Conservation (phyloP, 2,329 filamentous ascomycete genomes). For the Stagonosporopsis tanaceti region DNA sequence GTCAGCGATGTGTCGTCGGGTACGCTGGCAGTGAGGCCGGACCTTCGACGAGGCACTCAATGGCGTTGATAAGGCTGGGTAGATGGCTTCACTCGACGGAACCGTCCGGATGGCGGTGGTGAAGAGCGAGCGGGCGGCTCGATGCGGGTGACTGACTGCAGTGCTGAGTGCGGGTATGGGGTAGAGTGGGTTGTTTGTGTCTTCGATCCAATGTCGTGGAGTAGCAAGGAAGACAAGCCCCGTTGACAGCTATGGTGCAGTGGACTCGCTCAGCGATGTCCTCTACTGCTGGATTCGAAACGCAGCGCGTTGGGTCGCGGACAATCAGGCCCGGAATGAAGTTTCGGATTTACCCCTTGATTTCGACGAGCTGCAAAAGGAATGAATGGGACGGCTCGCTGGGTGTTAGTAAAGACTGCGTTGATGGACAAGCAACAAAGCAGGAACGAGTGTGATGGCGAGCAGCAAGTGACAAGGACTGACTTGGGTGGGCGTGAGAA, state of each 20-base stretch:
- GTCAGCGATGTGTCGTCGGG: slow-evolving; percentile 26
- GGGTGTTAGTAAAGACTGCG: slow-evolving; percentile 4
- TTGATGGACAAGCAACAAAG: slow-evolving; percentile 11
- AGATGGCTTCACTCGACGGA: slow-evolving; percentile 9
- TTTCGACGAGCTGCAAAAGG: slow-evolving; percentile 38
- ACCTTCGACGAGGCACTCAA: slow-evolving; percentile 36
- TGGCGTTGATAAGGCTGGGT: slow-evolving; percentile 15
- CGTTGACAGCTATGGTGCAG: slow-evolving; percentile 29
- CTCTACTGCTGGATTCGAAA: slow-evolving; percentile 45
- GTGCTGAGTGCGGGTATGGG: slow-evolving; percentile 10
- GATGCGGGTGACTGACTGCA: slow-evolving; percentile 13
- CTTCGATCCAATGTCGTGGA: slow-evolving; percentile 17
- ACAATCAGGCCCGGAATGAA: slow-evolving; percentile 44
- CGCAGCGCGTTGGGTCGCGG: slow-evolving; percentile 46
- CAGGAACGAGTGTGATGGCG: slow-evolving; percentile 40
- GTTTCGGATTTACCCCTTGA: slow-evolving; percentile 37
- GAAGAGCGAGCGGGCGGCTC: slow-evolving; percentile 13
- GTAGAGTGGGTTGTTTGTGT: slow-evolving; percentile 19
- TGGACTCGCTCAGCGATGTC: slow-evolving; percentile 48
- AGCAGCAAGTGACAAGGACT: slow-evolving; percentile 33
- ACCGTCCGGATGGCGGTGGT: slow-evolving; percentile 19
- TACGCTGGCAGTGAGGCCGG: slow-evolving; percentile 20
- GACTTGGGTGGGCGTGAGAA: slow-evolving; percentile 26
- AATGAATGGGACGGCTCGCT: slow-evolving; percentile 32
- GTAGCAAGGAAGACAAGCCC: slow-evolving; percentile 22